Evolutionary conservation across 805 yeast genomes (phyloP).

Genomic region (Tetrapisispora fleetii): DNA sequence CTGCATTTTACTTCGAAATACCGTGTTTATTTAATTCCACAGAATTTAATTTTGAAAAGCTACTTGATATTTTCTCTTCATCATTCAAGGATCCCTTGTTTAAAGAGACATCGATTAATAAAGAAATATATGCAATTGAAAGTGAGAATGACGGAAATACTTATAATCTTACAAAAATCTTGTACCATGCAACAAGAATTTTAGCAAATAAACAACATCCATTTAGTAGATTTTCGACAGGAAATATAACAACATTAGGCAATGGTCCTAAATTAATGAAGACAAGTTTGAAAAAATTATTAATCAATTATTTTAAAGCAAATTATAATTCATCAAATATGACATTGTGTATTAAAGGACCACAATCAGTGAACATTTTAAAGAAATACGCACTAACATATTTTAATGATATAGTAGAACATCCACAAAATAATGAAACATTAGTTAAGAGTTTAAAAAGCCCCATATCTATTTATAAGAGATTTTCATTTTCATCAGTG

Average conservation of each 20-base stretch:
- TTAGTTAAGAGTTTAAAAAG: slow-evolving; percentile 5
- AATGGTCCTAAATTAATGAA: slow-evolving; percentile 28
- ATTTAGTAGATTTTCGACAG: slow-evolving; percentile 57
- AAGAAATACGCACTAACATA: slow-evolving; percentile 39
- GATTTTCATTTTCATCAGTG: neutral
- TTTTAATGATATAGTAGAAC: slow-evolving; percentile 32
- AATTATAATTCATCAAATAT: slow-evolving; percentile 41
- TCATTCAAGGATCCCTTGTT: slow-evolving; percentile 45
- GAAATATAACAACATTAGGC: slow-evolving; percentile 43
- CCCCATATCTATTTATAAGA: neutral
- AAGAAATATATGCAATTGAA: slow-evolving; percentile 52
- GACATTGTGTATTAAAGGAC: slow-evolving; percentile 53
- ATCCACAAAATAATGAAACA: neutral
- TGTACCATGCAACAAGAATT: slow-evolving; percentile 50
- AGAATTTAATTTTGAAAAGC: slow-evolving; percentile 35
- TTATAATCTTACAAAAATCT: slow-evolving; percentile 33
- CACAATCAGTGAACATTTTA: slow-evolving; percentile 51
- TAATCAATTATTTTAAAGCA: slow-evolving; percentile 33
- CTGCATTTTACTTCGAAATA: slow-evolving; percentile 53
- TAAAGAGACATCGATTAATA: slow-evolving; percentile 31
- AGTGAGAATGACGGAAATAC: slow-evolving; percentile 58
- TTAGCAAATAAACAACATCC: slow-evolving; percentile 41
- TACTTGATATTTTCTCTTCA: slow-evolving; percentile 41
- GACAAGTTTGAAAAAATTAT: slow-evolving; percentile 28
- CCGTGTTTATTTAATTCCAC: slow-evolving; percentile 33